Evolutionary conservation across 441 rosid species (phyloP), one percentile per base, ranked within the genome.

Genomic region (Syzygium malaccense): DNA sequence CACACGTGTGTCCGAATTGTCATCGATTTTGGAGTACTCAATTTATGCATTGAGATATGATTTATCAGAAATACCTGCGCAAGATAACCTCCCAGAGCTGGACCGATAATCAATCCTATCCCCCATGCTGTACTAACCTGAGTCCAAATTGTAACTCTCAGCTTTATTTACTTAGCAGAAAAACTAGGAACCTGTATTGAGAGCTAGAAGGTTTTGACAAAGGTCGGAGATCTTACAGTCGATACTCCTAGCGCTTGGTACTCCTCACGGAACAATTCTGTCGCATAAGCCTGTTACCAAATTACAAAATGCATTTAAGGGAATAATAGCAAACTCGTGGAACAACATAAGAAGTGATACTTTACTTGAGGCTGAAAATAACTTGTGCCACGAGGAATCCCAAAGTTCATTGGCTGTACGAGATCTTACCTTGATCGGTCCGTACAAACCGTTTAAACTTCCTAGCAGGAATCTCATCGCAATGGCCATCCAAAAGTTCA

Each of bases 101-200:
- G 99, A 68, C 99, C 99, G 92, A 98, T 93, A 90, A 96, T 93
- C 94, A 98, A 91, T 89, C 99, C 99, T 55, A 94, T 95, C 9
- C 97, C 99, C 99, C 99, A 96, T 53, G 99, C 91, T 88, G 99
- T 94, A 90, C 97, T 96, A 51, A 98, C 92, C 99, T 97, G 93
- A 87, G 91, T 88, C 54, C 26, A 17, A 68, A 86, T 20, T 60
- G 87, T 60, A 49, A 54, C 53, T 85, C 14, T 88, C 56, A 92
- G 64, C 85, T 78, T 14, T 20, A 78, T 88, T 28, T 6, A 49
- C 56, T 64, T 14, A 26, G 28, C 37, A 66, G 85, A 28, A 60
- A 60, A 60, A 60, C 66, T 30, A 58, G 68, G 58, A 41, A 37
- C n/a, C 66, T 6, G 84, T 54, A 86, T n/a, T 56, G 18, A 87